phyloP scores from a whole-genome alignment of 164 flowering plant genomes.

The Aristolochia fimbriata region DNA sequence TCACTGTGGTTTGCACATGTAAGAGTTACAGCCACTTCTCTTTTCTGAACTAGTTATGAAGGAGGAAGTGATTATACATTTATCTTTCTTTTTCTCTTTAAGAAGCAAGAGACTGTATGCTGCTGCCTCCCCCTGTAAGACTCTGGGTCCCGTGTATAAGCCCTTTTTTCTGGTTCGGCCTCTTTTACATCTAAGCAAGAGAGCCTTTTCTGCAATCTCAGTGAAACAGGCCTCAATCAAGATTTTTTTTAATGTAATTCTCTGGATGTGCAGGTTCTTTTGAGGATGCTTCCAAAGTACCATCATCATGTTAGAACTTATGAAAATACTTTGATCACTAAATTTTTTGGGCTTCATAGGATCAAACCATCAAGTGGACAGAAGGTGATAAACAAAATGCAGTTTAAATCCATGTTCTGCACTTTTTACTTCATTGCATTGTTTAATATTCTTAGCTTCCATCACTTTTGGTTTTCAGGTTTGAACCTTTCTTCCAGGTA shows the following conservation, averaged over 20 bases:
- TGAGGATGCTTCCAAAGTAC: constrained; percentile 89
- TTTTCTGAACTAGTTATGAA: no score
- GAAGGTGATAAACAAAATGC: constrained; percentile 48
- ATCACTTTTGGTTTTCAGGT: not conserved
- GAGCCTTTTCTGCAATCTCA: not conserved
- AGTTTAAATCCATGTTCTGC: not conserved
- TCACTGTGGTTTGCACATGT: no score
- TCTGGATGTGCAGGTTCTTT: constrained; percentile 59
- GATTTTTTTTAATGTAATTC: constrained; percentile 7
- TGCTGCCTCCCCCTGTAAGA: no score
- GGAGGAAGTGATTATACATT: no score
- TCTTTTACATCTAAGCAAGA: no score
- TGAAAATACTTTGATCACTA: constrained; percentile 91
- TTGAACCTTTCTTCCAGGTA: not conserved
- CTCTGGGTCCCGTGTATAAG: no score
- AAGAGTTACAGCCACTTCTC: no score
- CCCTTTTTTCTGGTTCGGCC: no score
- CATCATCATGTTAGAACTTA: constrained; percentile 74
- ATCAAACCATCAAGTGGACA: constrained; percentile 95
- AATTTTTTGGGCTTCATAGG: constrained; percentile 98
- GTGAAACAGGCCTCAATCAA: constrained; percentile 1
- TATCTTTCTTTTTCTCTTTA: no score
- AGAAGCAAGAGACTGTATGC: no score
- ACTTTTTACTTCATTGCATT: no score
- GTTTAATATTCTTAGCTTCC: not conserved